Conservation (phyloP, 1,284 basidiomycete species). For the Erythrobasidium hasegawianum region DNA sequence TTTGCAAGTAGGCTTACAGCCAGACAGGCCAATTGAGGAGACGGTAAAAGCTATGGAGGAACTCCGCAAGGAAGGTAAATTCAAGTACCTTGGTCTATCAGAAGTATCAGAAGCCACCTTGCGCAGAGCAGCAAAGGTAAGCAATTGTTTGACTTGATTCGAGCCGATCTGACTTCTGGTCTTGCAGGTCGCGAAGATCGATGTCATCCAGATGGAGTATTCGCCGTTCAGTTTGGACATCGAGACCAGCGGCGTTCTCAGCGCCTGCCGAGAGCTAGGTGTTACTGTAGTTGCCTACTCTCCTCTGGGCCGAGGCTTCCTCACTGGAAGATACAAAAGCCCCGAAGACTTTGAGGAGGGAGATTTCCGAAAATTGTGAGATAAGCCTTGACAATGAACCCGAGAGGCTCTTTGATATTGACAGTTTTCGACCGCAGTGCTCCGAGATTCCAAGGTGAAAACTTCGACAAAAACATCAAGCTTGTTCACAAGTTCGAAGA, state of each 20-base stretch:
- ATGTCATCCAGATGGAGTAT: slow-evolving; percentile 60
- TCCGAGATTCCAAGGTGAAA: slow-evolving; percentile 46
- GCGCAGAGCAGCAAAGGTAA: slow-evolving; percentile 56
- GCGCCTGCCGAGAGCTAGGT: slow-evolving; percentile 48
- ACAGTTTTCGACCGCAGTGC: neutral
- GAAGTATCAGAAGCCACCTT: slow-evolving; percentile 60
- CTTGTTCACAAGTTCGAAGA: slow-evolving; percentile 54
- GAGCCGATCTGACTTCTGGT: slow-evolving; percentile 51
- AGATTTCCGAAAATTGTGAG: slow-evolving; percentile 52
- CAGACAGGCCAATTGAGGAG: slow-evolving; percentile 51
- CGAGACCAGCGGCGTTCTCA: slow-evolving; percentile 50
- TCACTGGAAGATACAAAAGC: slow-evolving; percentile 58
- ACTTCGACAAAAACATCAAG: slow-evolving; percentile 58
- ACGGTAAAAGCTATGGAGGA: slow-evolving; percentile 52
- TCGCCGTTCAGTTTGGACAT: slow-evolving; percentile 57
- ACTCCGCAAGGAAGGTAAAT: slow-evolving; percentile 57
- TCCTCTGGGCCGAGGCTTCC: slow-evolving; percentile 61
- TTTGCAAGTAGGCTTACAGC: neutral
- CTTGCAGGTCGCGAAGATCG: slow-evolving; percentile 50
- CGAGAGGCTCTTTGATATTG: slow-evolving; percentile 4
- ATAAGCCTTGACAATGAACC: slow-evolving; percentile 50
- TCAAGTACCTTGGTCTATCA: slow-evolving; percentile 61
- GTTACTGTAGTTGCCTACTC: slow-evolving; percentile 61
- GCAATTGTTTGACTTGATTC: slow-evolving; percentile 45
- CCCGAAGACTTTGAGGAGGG: slow-evolving; percentile 56